Evolutionary conservation across 306 rosid species (phyloP).

Genomic region (Quercus agrifolia): DNA sequence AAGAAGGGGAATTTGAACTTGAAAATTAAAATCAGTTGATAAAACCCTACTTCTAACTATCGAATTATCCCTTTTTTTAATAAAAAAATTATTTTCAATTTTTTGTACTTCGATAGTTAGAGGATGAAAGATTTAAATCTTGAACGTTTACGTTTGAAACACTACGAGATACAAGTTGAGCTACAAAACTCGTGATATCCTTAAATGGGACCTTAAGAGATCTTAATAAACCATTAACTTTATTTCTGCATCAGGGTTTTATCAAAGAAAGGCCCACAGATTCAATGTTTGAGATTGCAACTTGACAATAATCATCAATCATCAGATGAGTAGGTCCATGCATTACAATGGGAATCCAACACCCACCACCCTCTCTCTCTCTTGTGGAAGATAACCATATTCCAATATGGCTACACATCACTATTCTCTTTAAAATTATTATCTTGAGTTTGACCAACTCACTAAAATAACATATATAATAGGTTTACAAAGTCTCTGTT

Average conservation of each 20-base stretch:
- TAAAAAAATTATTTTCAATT: too few species aligned
- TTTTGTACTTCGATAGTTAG: too few species aligned
- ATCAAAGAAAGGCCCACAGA: constrained; percentile 24
- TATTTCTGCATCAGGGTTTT: constrained; percentile 9
- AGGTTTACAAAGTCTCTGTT: constrained; percentile 19
- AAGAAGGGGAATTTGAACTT: too few species aligned
- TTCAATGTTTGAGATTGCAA: constrained; percentile 40
- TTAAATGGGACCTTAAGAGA: not conserved
- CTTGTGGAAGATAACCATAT: not conserved
- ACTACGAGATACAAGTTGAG: too few species aligned
- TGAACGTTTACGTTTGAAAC: too few species aligned
- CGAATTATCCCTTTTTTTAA: too few species aligned
- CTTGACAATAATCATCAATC: constrained; percentile 31
- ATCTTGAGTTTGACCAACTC: constrained; percentile 33
- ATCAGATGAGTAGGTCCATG: constrained; percentile 46
- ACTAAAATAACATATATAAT: not conserved
- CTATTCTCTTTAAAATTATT: constrained; percentile 31
- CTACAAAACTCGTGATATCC: too few species aligned
- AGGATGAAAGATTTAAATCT: too few species aligned
- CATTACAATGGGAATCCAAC: constrained; percentile 20
- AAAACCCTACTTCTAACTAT: too few species aligned
- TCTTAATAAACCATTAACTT: constrained; percentile 8
- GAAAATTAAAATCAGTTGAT: too few species aligned
- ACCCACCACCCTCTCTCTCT: constrained; percentile 23
- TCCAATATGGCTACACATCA: constrained; percentile 9